A percentile compares a stretch with the other conserved stretches of the same genome.
Conservation (phyloP, 1,139 yeast genomes). For the Schwanniomyces etchellsii region DNA sequence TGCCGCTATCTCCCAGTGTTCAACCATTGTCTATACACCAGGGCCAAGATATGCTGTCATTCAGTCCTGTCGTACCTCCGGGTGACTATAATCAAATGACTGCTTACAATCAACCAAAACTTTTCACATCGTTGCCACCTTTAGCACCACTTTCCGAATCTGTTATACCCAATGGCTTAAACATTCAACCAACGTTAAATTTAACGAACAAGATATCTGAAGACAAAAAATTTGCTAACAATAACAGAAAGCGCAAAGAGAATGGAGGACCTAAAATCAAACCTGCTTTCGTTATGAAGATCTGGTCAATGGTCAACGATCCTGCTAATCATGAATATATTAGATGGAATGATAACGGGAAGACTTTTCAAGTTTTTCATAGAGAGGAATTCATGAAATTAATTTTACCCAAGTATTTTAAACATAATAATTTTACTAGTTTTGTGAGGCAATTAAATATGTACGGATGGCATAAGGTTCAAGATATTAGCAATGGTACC, state of each 20-base stretch:
- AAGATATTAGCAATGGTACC: conserved; percentile 66
- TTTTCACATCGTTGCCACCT: conserved; percentile 21
- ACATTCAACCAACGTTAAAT: conserved; percentile 9
- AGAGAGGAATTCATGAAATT: conserved; percentile 82
- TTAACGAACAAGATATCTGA: conserved; percentile 6
- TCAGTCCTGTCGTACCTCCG: conserved; percentile 9
- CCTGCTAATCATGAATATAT: conserved; percentile 62
- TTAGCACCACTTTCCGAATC: conserved; percentile 32
- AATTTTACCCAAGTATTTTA: conserved; percentile 84
- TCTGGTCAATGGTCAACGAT: conserved; percentile 96
- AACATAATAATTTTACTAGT: conserved; percentile 89
- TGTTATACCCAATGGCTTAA: conserved; percentile 23
- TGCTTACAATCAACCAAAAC: conserved; percentile 10
- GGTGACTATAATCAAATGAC: conserved; percentile 12
- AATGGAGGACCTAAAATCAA: conserved; percentile 36
- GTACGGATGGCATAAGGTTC: conserved; percentile 98
- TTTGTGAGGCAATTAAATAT: conserved; percentile 93
- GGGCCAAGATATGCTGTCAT: conserved; percentile 8
- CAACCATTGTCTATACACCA: conserved; percentile 5
- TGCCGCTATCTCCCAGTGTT: conserved; percentile 3
- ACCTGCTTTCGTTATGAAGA: conserved; percentile 87
- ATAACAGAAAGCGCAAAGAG: conserved; percentile 26
- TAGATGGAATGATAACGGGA: conserved; percentile 82
- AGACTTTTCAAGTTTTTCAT: conserved; percentile 76
- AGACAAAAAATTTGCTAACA: conserved; percentile 4